Percentiles rank a stretch among this genome's conserved stretches.
phyloP scores from a whole-genome alignment of 31 red algal species.

The Porphyra umbilicalis region DNA sequence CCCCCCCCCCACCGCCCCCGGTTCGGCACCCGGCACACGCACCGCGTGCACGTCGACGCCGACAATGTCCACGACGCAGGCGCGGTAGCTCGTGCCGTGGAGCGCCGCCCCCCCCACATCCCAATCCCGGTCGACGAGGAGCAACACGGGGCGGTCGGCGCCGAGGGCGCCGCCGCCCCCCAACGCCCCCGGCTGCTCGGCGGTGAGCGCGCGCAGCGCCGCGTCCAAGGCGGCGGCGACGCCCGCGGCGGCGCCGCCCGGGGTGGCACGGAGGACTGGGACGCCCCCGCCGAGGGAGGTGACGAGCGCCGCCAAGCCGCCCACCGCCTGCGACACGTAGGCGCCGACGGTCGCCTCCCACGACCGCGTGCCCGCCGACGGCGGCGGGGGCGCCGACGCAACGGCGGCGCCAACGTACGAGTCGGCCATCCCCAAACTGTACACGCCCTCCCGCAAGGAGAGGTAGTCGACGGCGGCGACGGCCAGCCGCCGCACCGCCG shows the following conservation, averaged over 20 bases:
- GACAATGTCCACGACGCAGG: slow-evolving; percentile 77
- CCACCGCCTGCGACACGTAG: slow-evolving; percentile 44
- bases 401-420: slow-evolving; percentile 6
- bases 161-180: neutral
- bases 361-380: neutral
- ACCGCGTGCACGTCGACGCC: slow-evolving; percentile 51
- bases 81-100: slow-evolving; percentile 94
- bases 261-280: slow-evolving; percentile 78
- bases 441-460: neutral
- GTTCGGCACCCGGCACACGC: slow-evolving; percentile 7
- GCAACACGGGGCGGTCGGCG: slow-evolving; percentile 46
- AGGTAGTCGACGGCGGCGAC: neutral
- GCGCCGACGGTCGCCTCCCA: neutral
- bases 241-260: slow-evolving; percentile 57
- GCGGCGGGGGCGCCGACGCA: neutral
- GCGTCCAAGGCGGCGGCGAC: slow-evolving; percentile 55
- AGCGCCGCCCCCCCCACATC: slow-evolving; percentile 73
- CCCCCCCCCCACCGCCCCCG: neutral
- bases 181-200: slow-evolving; percentile 12
- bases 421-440: neutral
- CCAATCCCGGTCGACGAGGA: slow-evolving; percentile 78
- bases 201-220: slow-evolving; percentile 46
- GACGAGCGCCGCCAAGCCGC: slow-evolving; percentile 54
- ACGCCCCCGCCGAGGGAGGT: slow-evolving; percentile 49
- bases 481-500: neutral